Evolutionary conservation across 2,329 filamentous ascomycete genomes (phyloP), one percentile per base, ranked within the genome.

Genomic region (Penicillium rolfsii): DNA sequence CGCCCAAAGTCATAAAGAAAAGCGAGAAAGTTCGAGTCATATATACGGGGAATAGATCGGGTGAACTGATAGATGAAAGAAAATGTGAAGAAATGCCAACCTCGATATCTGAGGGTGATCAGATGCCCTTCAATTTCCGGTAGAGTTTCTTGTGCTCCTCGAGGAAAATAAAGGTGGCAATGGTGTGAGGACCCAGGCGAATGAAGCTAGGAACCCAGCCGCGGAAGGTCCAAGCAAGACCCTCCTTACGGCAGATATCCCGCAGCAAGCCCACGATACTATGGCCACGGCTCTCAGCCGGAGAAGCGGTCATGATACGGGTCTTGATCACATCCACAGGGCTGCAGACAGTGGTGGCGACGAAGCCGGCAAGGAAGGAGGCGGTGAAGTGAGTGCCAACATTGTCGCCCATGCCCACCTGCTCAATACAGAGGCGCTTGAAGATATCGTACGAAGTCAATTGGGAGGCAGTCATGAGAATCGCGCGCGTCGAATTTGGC

Each of bases 141-240:
- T 87, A 89, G 5, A 87, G 73, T 77, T 86, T 87, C 78, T 89
- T 89, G 70, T 89, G 87, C 73, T 89, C 85, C 68, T 89, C 87
- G 67, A 89, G 76, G 73, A 89, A 89, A 61, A 89, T 66, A 69
- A 89, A 89, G 0, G 87, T 89, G 35, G 85, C 84, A 62, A 89
- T 85, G 0, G 87, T 89, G 72, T 89, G 87, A 28, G 87, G 87
- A 2, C 87, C 87, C 22, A 89, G 74, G 7, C 87, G 81, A 59
- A 89, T 86, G 66, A 89, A 89, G 72, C 86, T 88, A 19, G 87
- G 87, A 16, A 87, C 84, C 86, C 86, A 89, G 28, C 87, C 87
- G 66, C 85, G 83, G 77, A 88, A 89, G 77, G 86, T 85, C 87
- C 87, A 89, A 5, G 80, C 75, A 36, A 86, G 74, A 11, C 87